Base-by-base conservation (phyloP, 139 green algal genomes). In the Coelastrella sp. region DNA sequence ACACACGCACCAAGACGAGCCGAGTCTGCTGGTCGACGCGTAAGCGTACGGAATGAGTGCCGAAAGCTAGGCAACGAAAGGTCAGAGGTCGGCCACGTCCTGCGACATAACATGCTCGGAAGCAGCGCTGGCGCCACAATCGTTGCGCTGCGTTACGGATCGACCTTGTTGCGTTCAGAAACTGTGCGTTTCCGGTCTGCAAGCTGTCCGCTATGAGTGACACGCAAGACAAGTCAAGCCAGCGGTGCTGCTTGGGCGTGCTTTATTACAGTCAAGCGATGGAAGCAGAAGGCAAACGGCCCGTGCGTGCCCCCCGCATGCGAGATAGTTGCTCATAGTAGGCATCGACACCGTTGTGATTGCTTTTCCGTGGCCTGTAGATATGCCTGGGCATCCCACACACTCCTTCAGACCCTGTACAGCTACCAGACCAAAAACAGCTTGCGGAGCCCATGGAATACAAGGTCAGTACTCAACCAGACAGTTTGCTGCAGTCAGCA, bases 171-270 rank as follows among this genome's bases (percentile, higher is more conserved):
- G 32, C 32, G 32, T 47, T 47, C 0, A 47, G 32, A 47, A 47
- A 47, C 32, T 47, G 32, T 47, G 32, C 32, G 3, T 71, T n/a
- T 71, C 61, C 61, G 61, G 10, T 13, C 61, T 32, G 68, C 68
- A 6, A 22, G 17, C 16, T 22, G 5, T 76, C 22, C 68, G 68
- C 8, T 5, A 76, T 76, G 68, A 23, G 68, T 76, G 68, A 76
- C 17, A 14, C 68, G 5, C 68, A 76, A 17, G 17, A 76, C 68
- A 76, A 76, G 68, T 5, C 68, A 14, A 76, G 71, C 19, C 81
- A 86, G 81, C 81, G 81, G 11, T 86, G 81, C 22, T 86, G 81
- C 81, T 47, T 86, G 81, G 81, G 81, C 60, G 60, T 86, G 81
- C 59, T 86, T n/a, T 86, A 86, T 17, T 86, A 86, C 61, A 86